Evolutionary conservation across 768 basidiomycete species (phyloP).

Genomic region (Peribolospora kevripleyi): DNA sequence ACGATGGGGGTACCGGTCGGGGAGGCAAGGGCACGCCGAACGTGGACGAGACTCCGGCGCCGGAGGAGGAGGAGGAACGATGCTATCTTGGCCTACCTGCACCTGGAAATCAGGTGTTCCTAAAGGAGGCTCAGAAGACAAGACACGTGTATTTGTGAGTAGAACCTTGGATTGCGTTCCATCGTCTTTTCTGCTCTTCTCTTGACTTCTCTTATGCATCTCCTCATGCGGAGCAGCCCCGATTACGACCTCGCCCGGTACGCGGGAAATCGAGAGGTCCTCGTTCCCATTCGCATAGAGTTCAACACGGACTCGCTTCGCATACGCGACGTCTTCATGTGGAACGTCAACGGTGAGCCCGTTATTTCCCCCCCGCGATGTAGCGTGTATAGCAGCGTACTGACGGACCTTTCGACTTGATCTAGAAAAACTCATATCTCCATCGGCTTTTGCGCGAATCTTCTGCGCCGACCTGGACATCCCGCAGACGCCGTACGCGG

Average conservation of each 20-base stretch:
- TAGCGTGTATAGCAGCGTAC: not conserved
- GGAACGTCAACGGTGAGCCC: conserved; percentile 54
- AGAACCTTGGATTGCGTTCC: conserved; percentile 3
- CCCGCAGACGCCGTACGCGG: conserved; percentile 37
- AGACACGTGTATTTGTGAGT: conserved; percentile 53
- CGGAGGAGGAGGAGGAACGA: conserved; percentile 52
- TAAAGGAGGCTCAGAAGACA: conserved; percentile 34
- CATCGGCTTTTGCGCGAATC: conserved; percentile 56
- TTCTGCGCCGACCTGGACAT: conserved; percentile 80
- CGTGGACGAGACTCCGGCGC: no score
- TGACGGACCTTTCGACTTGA: not conserved
- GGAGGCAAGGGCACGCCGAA: conserved; percentile 3
- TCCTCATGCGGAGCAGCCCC: conserved; percentile 20
- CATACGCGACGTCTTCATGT: conserved; percentile 82
- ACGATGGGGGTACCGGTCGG: conserved; percentile 16
- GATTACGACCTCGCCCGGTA: conserved; percentile 40
- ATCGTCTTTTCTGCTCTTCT: not conserved
- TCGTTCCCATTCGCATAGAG: conserved; percentile 85
- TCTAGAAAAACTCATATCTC: conserved; percentile 48
- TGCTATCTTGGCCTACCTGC: conserved; percentile 70
- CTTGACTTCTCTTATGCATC: not conserved
- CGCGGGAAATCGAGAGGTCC: conserved; percentile 30
- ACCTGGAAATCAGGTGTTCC: conserved; percentile 48
- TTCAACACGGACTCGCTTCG: conserved; percentile 77
- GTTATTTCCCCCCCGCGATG: not conserved